These are phyloP conservation scores for Aspergillus eucalypticola DNA, from an alignment of 2,329 filamentous ascomycete species.

Conservation along the genomic window DNA sequence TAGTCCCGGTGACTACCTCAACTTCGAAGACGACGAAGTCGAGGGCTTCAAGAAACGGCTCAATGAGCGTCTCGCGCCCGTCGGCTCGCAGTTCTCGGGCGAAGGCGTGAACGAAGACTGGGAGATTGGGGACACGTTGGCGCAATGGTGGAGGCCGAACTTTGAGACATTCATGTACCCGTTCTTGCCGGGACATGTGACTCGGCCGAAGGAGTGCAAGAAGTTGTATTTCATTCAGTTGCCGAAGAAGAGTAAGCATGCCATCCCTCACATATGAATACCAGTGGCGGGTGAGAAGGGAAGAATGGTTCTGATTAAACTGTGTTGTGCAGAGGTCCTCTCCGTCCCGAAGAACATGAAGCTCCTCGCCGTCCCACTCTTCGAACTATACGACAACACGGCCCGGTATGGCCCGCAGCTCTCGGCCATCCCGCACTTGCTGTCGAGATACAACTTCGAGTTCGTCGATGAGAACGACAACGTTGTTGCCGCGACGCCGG, in stretches of 20 bases:
- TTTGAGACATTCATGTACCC: slow-evolving; percentile 99
- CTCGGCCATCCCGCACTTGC: slow-evolving; percentile 90
- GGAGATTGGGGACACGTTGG: slow-evolving; percentile 91
- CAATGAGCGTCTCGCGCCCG: slow-evolving; percentile 89
- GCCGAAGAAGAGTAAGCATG: slow-evolving; percentile 78
- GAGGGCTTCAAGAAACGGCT: slow-evolving; percentile 91
- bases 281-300: no score
- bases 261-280: no score
- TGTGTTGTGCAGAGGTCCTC: slow-evolving; percentile 68
- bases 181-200: slow-evolving; percentile 94
- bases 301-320: not conserved
- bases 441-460: slow-evolving; percentile 96
- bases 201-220: slow-evolving; percentile 97
- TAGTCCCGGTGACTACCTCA: slow-evolving; percentile 87
- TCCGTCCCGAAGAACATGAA: slow-evolving; percentile 99
- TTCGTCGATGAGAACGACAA: slow-evolving; percentile 93
- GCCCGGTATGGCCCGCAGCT: slow-evolving; percentile 92
- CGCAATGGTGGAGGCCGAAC: slow-evolving; percentile 98
- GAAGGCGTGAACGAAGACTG: slow-evolving; percentile 90
- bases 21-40: slow-evolving; percentile 82
- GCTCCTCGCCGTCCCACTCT: slow-evolving; percentile 90
- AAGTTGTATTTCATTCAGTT: slow-evolving; percentile 98
- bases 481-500: slow-evolving; percentile 80
- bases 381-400: slow-evolving; percentile 98
- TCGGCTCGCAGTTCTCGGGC: slow-evolving; percentile 76